Evolutionary conservation across 2,329 filamentous ascomycete species (phyloP).

Genomic region (Colletotrichum sp.): DNA sequence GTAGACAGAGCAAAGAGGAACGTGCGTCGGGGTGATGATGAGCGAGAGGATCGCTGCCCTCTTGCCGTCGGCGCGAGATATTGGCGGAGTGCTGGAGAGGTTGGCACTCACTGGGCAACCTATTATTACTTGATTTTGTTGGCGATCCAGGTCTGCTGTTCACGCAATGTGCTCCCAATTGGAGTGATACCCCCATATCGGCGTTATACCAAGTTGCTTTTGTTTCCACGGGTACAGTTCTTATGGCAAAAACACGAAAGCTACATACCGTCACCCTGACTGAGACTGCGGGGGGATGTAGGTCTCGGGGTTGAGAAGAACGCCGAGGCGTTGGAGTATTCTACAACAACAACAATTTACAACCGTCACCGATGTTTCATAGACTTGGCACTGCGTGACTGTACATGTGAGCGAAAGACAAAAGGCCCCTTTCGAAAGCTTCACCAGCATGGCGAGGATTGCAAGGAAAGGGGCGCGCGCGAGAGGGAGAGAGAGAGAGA

Average conservation of each 20-base stretch:
- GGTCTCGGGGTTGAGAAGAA: neutral
- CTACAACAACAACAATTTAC: neutral
- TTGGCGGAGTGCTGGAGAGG: neutral
- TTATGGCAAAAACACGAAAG: neutral
- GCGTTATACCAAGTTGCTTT: neutral
- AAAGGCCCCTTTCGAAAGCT: neutral
- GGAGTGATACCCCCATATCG: constrained; percentile 11
- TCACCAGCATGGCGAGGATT: neutral
- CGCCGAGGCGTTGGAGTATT: neutral
- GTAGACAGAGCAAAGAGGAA: neutral
- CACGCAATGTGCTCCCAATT: neutral
- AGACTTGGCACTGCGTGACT: neutral
- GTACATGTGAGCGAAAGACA: neutral
- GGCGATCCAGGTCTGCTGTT: neutral
- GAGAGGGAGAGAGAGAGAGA: neutral
- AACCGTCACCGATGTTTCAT: neutral
- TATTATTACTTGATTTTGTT: neutral
- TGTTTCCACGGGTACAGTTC: neutral
- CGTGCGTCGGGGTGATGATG: neutral
- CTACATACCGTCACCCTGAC: neutral
- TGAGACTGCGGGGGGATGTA: neutral
- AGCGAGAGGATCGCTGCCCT: neutral
- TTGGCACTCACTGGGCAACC: neutral
- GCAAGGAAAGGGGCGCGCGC: neutral
- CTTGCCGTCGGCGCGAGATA: neutral